Evolutionary conservation across 441 rosid genomes (phyloP).

Genomic region (Melastoma candidum): DNA sequence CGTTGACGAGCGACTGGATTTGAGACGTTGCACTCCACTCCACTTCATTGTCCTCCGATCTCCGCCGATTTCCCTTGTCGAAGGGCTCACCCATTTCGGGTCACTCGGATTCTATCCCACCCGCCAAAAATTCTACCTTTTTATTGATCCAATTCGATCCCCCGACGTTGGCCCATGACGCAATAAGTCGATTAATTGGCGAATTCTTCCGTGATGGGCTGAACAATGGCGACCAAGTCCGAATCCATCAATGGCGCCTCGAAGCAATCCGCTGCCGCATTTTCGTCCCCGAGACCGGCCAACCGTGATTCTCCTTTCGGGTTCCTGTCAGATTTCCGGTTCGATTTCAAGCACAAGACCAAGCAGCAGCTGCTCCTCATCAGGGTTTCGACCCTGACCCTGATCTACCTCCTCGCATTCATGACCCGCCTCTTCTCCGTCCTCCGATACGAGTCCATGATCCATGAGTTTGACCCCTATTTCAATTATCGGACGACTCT

Average conservation of each 20-base stretch:
- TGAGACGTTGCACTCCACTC: no score
- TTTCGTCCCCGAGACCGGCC: background rate
- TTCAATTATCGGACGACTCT: conserved; percentile 94
- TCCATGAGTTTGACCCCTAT: conserved; percentile 97
- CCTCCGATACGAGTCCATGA: conserved; percentile 96
- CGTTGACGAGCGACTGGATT: no score
- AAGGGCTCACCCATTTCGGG: no score
- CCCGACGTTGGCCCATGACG: no score
- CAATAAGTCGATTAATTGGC: no score
- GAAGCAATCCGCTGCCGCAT: background rate
- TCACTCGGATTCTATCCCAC: no score
- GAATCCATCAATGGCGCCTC: conserved; percentile 4
- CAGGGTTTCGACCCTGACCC: conserved; percentile 71
- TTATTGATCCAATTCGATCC: no score
- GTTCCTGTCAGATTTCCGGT: conserved; percentile 11
- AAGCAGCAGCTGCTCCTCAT: conserved; percentile 91
- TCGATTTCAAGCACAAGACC: conserved; percentile 50
- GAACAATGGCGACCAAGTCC: conserved; percentile 1
- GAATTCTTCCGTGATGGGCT: no score
- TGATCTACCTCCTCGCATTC: conserved; percentile 80
- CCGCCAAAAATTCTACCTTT: no score
- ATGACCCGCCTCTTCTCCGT: conserved; percentile 82
- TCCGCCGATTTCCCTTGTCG: no score
- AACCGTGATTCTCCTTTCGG: conserved; percentile 25
- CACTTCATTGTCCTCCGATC: no score